A percentile compares a stretch with the other conserved stretches of the same genome.
Evolutionary conservation across 169 alveolate species (phyloP).

Genomic region (Eimeria sp.): DNA sequence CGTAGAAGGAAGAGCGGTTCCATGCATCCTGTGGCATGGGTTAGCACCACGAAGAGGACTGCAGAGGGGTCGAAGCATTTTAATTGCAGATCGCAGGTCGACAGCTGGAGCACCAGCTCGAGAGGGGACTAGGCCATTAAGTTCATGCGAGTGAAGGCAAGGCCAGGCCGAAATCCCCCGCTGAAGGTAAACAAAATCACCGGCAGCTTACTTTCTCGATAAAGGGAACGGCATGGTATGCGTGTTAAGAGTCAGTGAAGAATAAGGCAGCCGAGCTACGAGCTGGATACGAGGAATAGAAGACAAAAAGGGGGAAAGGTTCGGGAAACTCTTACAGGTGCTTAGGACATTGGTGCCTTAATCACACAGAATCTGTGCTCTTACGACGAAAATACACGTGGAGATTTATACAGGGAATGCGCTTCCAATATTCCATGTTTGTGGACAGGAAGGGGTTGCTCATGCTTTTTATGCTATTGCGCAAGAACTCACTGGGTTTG

Average conservation of each 20-base stretch:
- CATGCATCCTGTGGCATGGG: background rate
- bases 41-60: background rate
- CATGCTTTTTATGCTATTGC: background rate
- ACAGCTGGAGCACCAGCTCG: background rate
- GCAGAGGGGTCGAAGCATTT: background rate
- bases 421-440: background rate
- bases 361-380: background rate
- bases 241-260: no score
- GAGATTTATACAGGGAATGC: background rate
- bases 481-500: constrained; percentile 5
- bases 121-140: background rate
- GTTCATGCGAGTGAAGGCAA: background rate
- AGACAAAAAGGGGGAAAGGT: background rate
- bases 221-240: background rate
- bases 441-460: background rate
- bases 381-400: background rate
- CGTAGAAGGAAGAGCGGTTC: background rate
- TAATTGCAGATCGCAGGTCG: background rate
- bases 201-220: background rate
- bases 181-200: background rate
- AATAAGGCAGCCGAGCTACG: background rate
- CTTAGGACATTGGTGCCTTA: background rate
- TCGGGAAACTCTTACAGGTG: background rate
- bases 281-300: background rate
- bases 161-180: constrained; percentile 10